phyloP scores from a whole-genome alignment of 352 stramenopile genomes.

The Globisporangium cylindrosporum region DNA sequence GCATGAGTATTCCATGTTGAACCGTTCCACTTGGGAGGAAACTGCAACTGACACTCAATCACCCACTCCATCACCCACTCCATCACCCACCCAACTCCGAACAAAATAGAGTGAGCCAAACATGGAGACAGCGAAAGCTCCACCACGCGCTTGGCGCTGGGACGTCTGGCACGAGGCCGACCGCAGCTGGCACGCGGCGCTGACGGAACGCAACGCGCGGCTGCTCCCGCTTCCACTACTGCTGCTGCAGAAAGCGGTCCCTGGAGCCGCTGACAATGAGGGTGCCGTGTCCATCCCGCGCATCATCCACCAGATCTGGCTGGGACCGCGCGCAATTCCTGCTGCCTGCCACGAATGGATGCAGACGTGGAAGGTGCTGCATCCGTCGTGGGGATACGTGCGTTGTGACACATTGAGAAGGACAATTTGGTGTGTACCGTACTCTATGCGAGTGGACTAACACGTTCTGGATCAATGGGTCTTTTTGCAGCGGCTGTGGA shows the following conservation, averaged over 20 bases:
- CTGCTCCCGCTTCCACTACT: conserved; percentile 1
- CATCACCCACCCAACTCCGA: not conserved
- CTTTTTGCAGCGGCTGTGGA: conserved; percentile 42
- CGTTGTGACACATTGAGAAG: not conserved
- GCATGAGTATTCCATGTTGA: not conserved
- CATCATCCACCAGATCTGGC: conserved; percentile 76
- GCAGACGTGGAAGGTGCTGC: conserved; percentile 39
- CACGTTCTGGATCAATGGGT: not conserved
- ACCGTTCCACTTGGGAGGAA: not conserved
- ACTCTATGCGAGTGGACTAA: not conserved
- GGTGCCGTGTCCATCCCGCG: conserved; percentile 25
- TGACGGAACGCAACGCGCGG: conserved; percentile 21
- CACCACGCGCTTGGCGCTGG: conserved; percentile 24
- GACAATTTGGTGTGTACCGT: not conserved
- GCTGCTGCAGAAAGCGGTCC: not conserved
- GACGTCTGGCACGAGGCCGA: conserved; percentile 34
- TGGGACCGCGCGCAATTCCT: conserved; percentile 35
- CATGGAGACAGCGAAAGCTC: not conserved
- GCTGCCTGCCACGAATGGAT: conserved; percentile 30
- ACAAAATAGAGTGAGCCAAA: not conserved
- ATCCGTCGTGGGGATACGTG: conserved; percentile 38
- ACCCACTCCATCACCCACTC: not conserved
- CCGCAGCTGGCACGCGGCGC: conserved; percentile 22
- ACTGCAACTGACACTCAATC: not conserved
- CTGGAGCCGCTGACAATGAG: not conserved